Evolutionary conservation across 208 protist genomes (phyloP), one percentile per base, ranked within the genome.

Genomic region (Leishmania guyanensis): DNA sequence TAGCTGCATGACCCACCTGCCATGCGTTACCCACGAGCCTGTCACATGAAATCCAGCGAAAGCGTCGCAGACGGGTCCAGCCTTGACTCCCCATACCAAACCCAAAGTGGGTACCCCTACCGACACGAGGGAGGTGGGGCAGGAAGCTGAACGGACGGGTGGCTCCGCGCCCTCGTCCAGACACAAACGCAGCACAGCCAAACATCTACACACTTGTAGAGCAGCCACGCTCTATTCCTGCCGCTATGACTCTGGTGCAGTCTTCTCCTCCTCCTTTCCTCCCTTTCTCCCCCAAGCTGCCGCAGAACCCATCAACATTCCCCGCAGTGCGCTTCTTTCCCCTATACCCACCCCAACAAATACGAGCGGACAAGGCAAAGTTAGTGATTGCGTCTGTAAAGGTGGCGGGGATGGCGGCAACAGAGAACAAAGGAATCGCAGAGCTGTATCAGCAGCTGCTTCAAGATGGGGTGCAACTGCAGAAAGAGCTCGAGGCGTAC

Each of bases 401-500:
- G 43, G 12, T 26, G 22, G 53, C 68, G 29, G n/a, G 51, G 29
- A 5, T n/a, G 29, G n/a, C 58, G 16, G 77, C 48, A 1, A 36
- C 26, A 10, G 74, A 82, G 29, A 58, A 56, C 33, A 75, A 56
- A 43, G 72, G 71, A 3, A 60, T 84, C 4, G 77, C 76, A 0
- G 74, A 82, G 22, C 53, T 73, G 33, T 95, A 95, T 77, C 69
- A 81, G 46, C 83, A 90, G 16, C 81, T 93, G 0, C 51, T 93
- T 0, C 58, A 77, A 3, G 58, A 84, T 29, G 86, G 86, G 0
- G 43, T 93, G 2, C 66, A 68, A 39, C 80, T 95, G 50, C 90
- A 97, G 74, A 93, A 92, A 64, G 88, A 94, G 77, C 53, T 96
- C 43, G 94, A 97, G 78, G 87, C 82, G 51, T 95, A 93, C 79